Evolutionary conservation across 179 eudicot genomes (phyloP).

Genomic region (Heliamphora pulchella): DNA sequence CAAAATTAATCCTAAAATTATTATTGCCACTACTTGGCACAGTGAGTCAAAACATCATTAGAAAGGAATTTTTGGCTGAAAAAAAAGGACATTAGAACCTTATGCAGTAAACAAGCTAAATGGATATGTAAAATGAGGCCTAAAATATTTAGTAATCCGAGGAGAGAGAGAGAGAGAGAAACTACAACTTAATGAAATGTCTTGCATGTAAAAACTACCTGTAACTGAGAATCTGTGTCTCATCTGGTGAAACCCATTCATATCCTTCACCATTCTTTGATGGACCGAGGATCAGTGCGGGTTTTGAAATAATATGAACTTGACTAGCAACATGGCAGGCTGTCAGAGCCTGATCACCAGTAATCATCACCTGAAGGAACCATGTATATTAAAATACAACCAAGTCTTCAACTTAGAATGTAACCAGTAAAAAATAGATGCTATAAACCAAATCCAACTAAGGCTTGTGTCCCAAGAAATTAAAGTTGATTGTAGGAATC

Average conservation of each 20-base stretch:
- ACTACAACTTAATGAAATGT: background rate
- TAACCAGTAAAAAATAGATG: background rate
- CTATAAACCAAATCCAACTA: no score
- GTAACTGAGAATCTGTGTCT: conserved; percentile 49
- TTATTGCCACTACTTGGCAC: background rate
- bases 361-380: conserved; percentile 69
- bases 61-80: background rate
- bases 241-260: conserved; percentile 95
- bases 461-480: no score
- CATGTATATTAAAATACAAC: background rate
- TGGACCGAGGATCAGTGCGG: conserved; percentile 61
- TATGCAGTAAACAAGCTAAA: background rate
- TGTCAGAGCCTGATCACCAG: conserved; percentile 97
- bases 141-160: background rate
- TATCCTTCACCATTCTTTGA: conserved; percentile 36
- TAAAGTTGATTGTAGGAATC: no score
- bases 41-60: background rate
- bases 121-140: background rate
- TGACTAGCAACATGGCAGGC: conserved; percentile 98
- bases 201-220: conserved; percentile 30
- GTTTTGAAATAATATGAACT: conserved; percentile 80
- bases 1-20: background rate
- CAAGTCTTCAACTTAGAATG: background rate
- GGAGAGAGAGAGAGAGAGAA: background rate
- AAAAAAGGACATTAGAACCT: background rate